Evolutionary conservation across 495 filamentous ascomycete species (phyloP).

Genomic region (Xylaria acuta): DNA sequence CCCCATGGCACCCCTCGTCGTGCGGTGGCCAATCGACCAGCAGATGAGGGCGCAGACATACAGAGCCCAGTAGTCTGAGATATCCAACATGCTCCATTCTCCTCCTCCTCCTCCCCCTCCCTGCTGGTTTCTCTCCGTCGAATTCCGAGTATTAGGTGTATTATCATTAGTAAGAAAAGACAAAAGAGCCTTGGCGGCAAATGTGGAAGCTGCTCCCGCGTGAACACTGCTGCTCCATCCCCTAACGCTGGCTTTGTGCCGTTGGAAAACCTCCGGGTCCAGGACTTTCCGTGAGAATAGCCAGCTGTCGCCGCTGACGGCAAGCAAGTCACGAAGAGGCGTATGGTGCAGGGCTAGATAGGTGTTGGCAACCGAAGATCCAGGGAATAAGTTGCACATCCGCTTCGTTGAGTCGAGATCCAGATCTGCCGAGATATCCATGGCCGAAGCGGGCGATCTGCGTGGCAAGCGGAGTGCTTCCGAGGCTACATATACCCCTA

Average conservation of each 20-base stretch:
- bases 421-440: constrained; percentile 38
- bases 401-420: constrained; percentile 41
- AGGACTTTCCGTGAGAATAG: constrained; percentile 53
- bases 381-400: constrained; percentile 47
- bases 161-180: constrained; percentile 33
- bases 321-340: constrained; percentile 54
- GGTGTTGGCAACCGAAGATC: constrained; percentile 49
- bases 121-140: constrained; percentile 18
- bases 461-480: constrained; percentile 49
- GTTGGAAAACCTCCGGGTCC: constrained; percentile 41
- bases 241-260: constrained; percentile 47
- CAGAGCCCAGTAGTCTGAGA: constrained; percentile 57
- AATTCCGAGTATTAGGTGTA: constrained; percentile 28
- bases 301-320: constrained; percentile 57
- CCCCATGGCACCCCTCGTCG: constrained; percentile 27
- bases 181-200: constrained; percentile 39
- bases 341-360: constrained; percentile 57
- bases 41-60: constrained; percentile 55
- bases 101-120: too few species aligned
- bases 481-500: constrained; percentile 44
- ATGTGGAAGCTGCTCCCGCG: constrained; percentile 30
- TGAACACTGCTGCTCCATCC: constrained; percentile 40
- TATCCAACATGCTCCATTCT: constrained; percentile 39
- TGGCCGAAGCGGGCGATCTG: constrained; percentile 38
- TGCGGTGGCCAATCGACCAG: constrained; percentile 51